Evolutionary conservation across 805 yeast genomes (phyloP).

Genomic region (Diddensiella santjacobensis): DNA sequence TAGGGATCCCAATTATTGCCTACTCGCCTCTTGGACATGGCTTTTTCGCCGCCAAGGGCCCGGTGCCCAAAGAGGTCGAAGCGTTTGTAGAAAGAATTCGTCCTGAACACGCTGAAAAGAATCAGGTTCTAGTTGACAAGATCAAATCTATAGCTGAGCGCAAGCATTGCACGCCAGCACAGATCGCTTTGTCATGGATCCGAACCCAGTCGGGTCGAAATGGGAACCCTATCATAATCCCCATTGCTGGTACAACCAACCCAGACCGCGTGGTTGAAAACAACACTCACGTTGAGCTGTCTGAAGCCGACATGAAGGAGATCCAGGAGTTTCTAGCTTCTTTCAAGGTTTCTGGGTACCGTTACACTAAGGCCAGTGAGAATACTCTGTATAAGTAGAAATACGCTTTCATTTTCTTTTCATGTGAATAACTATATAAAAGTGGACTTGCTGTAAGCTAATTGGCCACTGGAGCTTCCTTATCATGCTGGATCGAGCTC

Average conservation of each 20-base stretch:
- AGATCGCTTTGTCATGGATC: constrained; percentile 68
- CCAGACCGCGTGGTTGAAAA: constrained; percentile 59
- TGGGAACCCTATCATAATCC: constrained; percentile 55
- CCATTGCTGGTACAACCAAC: constrained; percentile 78
- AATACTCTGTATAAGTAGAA: background rate
- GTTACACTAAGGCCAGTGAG: constrained; percentile 40
- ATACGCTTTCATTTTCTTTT: background rate
- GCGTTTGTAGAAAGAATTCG: constrained; percentile 51
- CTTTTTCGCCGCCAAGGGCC: constrained; percentile 60
- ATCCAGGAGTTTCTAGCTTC: constrained; percentile 45
- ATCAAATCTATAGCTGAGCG: constrained; percentile 49
- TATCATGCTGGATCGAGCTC: constrained; percentile 25
- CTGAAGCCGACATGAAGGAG: constrained; percentile 54
- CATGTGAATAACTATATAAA: too few relatives aligned
- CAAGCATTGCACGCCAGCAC: constrained; percentile 52
- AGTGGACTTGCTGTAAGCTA: background rate
- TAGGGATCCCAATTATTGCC: constrained; percentile 63
- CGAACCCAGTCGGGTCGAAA: constrained; percentile 37
- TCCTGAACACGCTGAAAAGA: constrained; percentile 53
- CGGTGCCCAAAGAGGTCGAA: constrained; percentile 49
- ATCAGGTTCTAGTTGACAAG: constrained; percentile 46
- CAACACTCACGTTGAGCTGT: constrained; percentile 41
- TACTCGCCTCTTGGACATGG: constrained; percentile 87
- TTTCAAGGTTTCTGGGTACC: constrained; percentile 50
- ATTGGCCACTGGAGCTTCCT: constrained; percentile 41